phyloP scores from a whole-genome alignment of 768 basidiomycete species.

The Candolleomyces eurysporus region DNA sequence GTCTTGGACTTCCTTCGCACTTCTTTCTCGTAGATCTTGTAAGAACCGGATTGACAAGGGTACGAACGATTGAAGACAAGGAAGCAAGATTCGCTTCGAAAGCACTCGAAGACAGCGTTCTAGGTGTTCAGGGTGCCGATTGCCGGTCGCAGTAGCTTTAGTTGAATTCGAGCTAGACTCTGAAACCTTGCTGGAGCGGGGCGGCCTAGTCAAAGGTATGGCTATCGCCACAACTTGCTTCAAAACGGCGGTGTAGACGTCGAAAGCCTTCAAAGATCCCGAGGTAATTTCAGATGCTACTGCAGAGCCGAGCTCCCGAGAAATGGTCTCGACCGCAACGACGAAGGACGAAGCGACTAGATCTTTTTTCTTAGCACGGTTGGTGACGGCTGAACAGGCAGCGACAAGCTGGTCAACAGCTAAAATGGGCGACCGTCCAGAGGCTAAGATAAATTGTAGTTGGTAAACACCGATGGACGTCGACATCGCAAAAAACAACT shows the following conservation, averaged over 20 bases:
- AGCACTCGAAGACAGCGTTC: not conserved
- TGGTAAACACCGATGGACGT: not conserved
- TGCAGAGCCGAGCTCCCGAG: not conserved
- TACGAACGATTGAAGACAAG: not conserved
- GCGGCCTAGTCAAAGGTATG: not conserved
- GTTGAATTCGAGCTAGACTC: too few species aligned
- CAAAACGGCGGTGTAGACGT: not conserved
- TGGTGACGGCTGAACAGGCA: not conserved
- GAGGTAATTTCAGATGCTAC: not conserved
- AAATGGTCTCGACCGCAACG: not conserved
- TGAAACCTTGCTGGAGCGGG: not conserved
- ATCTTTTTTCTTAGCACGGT: not conserved
- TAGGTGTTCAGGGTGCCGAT: not conserved
- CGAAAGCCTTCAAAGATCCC: not conserved
- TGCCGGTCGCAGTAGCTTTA: too few species aligned
- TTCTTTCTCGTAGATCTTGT: not conserved
- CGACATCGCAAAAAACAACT: too few species aligned
- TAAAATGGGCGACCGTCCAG: not conserved
- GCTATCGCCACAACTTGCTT: not conserved
- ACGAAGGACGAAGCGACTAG: not conserved
- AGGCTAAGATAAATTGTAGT: not conserved
- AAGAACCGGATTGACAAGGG: not conserved
- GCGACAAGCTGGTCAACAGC: not conserved
- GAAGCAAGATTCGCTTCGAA: not conserved
- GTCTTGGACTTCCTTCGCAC: not conserved